These are phyloP conservation scores for Saccharomyces hybrid DNA, from an alignment of 1,139 yeast genomes.

Conservation along the genomic window DNA sequence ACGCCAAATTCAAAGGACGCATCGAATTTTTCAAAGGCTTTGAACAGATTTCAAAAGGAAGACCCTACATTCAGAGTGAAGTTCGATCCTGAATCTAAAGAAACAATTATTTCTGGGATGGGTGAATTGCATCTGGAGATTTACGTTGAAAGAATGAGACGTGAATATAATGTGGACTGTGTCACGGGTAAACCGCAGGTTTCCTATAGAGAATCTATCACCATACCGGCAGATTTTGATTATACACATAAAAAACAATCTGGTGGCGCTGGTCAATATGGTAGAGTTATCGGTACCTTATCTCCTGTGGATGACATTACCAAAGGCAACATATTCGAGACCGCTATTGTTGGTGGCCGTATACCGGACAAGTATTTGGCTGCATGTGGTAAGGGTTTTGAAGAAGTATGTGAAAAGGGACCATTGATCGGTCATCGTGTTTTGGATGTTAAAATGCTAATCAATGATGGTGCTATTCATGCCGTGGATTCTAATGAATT, in stretches of 20 bases:
- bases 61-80: constrained; percentile 96
- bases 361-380: constrained; percentile 89
- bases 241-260: constrained; percentile 95
- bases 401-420: constrained; percentile 91
- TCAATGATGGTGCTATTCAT: constrained; percentile 96
- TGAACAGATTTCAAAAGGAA: constrained; percentile 94
- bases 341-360: constrained; percentile 93
- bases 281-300: constrained; percentile 87
- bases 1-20: constrained; percentile 85
- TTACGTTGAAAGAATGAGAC: constrained; percentile 93
- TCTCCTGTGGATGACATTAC: constrained; percentile 49
- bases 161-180: constrained; percentile 96
- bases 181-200: constrained; percentile 96
- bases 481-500: constrained; percentile 95
- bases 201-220: constrained; percentile 90
- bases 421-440: constrained; percentile 94
- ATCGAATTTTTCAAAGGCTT: constrained; percentile 86
- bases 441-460: constrained; percentile 84
- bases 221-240: constrained; percentile 70
- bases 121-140: constrained; percentile 96
- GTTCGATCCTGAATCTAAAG: constrained; percentile 86
- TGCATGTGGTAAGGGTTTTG: constrained; percentile 95
- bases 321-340: constrained; percentile 59
- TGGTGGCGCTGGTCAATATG: constrained; percentile 99
- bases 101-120: constrained; percentile 96